Percentiles rank a stretch among this genome's conserved stretches.
phyloP scores from a whole-genome alignment of 2,329 filamentous ascomycete genomes.

The Blastomyces parvus region DNA sequence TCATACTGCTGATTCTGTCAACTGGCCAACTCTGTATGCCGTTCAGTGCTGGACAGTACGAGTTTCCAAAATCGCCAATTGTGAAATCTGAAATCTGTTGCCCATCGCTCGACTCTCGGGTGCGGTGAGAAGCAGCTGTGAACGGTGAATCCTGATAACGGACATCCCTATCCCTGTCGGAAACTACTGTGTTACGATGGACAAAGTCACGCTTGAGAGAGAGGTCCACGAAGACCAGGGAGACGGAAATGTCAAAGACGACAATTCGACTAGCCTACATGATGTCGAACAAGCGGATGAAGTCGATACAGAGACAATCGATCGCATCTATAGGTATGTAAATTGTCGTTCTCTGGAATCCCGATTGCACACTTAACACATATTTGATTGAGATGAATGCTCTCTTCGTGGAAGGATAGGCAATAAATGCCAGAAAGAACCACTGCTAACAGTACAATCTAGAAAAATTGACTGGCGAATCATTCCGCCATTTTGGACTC shows the following conservation, averaged over 20 bases:
- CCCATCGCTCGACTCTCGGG: not conserved
- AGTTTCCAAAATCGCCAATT: not conserved
- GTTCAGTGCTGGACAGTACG: not conserved
- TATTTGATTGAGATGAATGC: not conserved
- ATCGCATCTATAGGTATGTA: constrained; percentile 31
- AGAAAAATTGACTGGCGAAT: constrained; percentile 52
- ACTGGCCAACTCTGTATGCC: not conserved
- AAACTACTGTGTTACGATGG: not conserved
- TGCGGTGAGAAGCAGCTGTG: not conserved
- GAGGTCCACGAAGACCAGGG: not conserved
- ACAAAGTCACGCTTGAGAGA: not conserved
- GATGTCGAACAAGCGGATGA: constrained; percentile 22
- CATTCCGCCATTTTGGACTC: constrained; percentile 69
- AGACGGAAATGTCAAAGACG: not conserved
- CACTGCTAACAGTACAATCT: not conserved
- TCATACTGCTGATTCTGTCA: constrained; percentile 42
- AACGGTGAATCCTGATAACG: not conserved
- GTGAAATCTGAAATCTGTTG: not conserved
- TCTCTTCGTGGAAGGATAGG: not conserved
- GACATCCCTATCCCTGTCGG: not conserved
- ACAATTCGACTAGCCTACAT: not conserved
- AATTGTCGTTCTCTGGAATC: not conserved
- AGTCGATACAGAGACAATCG: constrained; percentile 26
- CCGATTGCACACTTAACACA: not conserved
- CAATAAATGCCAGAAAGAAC: not conserved